A percentile compares a stretch with the other conserved stretches of the same genome.
Conservation (phyloP, 2,329 filamentous ascomycete genomes). For the Penicillium thymicola region DNA sequence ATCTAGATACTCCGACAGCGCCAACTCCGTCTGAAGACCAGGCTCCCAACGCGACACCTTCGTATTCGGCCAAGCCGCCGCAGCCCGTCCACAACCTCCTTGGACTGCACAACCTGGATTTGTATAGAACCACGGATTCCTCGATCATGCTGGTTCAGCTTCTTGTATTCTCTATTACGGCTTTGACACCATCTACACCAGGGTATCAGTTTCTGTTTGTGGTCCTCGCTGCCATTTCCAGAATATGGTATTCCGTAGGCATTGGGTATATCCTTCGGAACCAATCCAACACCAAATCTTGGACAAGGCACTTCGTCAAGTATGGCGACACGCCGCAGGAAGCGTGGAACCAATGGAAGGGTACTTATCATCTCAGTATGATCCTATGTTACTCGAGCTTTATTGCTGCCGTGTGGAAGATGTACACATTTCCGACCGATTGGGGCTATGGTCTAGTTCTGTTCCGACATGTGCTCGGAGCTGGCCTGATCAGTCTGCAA, state of each 20-base stretch:
- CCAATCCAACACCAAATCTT: slow-evolving; percentile 87
- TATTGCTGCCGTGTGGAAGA: slow-evolving; percentile 89
- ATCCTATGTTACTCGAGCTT: slow-evolving; percentile 86
- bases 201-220: slow-evolving; percentile 77
- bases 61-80: slow-evolving; percentile 52
- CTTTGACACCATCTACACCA: slow-evolving; percentile 73
- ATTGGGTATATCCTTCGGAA: slow-evolving; percentile 79
- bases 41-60: slow-evolving; percentile 36
- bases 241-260: slow-evolving; percentile 87
- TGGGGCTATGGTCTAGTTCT: slow-evolving; percentile 85
- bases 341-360: slow-evolving; percentile 98
- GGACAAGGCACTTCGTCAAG: slow-evolving; percentile 97
- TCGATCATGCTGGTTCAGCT: slow-evolving; percentile 72
- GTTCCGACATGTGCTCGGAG: slow-evolving; percentile 81
- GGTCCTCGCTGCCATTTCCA: slow-evolving; percentile 74
- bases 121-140: slow-evolving; percentile 82
- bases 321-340: slow-evolving; percentile 87
- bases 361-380: slow-evolving; percentile 89
- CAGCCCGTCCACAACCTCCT: slow-evolving; percentile 77
- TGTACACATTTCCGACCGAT: slow-evolving; percentile 82
- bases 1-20: slow-evolving; percentile 33
- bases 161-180: slow-evolving; percentile 70
- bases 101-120: slow-evolving; percentile 77
- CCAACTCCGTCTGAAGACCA: slow-evolving; percentile 35
- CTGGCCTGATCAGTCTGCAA: slow-evolving; percentile 77